phyloP scores from a whole-genome alignment of 768 basidiomycete species.

The Tephrocybe sp. region DNA sequence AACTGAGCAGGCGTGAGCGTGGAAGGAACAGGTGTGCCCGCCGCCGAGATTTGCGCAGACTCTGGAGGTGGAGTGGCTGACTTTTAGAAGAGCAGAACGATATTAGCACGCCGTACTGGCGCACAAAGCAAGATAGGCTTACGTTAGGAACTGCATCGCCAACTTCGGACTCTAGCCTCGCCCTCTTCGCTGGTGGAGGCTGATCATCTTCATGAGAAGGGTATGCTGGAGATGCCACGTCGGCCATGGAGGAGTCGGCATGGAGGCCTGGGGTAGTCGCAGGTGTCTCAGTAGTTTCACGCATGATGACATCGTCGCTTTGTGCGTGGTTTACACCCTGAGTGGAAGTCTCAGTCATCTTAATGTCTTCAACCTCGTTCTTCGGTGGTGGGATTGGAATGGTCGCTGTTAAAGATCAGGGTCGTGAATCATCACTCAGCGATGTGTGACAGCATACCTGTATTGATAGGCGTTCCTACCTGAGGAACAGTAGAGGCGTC shows the following conservation, averaged over 20 bases:
- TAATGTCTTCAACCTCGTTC: conserved; percentile 50
- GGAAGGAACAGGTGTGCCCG: conserved; percentile 37
- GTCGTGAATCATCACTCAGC: conserved; percentile 16
- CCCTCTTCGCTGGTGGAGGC: conserved; percentile 82
- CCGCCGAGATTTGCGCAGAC: conserved; percentile 39
- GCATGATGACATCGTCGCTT: conserved; percentile 39
- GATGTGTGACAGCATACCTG: conserved; percentile 39
- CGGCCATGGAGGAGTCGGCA: conserved; percentile 37
- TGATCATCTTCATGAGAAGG: conserved; percentile 53
- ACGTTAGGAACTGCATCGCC: conserved; percentile 77
- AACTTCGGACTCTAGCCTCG: conserved; percentile 72
- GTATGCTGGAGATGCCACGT: conserved; percentile 29
- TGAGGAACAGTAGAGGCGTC: conserved; percentile 44
- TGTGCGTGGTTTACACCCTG: conserved; percentile 28
- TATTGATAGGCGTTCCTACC: conserved; percentile 42
- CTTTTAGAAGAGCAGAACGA: conserved; percentile 40
- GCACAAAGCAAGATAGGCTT: conserved; percentile 43
- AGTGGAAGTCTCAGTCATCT: conserved; percentile 47
- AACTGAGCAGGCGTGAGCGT: conserved; percentile 69
- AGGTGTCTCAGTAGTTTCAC: conserved; percentile 34
- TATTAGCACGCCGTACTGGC: conserved; percentile 57
- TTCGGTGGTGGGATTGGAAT: conserved; percentile 40
- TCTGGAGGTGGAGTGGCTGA: conserved; percentile 74
- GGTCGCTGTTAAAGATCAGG: conserved; percentile 33
- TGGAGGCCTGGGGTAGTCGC: conserved; percentile 36